Conservation (phyloP, 495 filamentous ascomycete genomes). For the Penicillium canescens region DNA sequence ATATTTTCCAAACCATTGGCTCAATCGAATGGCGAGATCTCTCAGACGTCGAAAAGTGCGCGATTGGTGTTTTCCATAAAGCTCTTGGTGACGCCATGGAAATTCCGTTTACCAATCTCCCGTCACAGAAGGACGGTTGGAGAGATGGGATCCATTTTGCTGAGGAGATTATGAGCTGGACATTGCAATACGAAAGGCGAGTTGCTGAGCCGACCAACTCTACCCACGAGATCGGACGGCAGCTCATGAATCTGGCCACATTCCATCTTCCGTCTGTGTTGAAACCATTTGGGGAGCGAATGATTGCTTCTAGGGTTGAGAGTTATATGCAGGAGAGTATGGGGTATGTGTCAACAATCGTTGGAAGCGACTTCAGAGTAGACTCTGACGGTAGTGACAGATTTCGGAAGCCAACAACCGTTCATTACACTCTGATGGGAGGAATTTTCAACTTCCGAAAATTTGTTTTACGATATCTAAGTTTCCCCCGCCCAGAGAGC, state of each 20-base stretch:
- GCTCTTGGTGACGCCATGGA: conserved; percentile 42
- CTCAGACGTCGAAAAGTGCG: conserved; percentile 42
- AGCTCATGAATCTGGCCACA: conserved; percentile 28
- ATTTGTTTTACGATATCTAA: no score
- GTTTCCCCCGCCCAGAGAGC: no score
- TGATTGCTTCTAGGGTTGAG: no score
- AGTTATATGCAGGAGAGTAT: no score
- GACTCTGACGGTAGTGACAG: no score
- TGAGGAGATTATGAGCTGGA: conserved; percentile 50
- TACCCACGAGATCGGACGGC: neutral
- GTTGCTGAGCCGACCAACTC: conserved; percentile 20
- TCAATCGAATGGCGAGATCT: conserved; percentile 45
- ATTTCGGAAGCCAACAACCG: no score
- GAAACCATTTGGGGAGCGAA: conserved; percentile 34
- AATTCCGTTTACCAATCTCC: conserved; percentile 32
- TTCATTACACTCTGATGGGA: no score
- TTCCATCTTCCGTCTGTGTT: conserved; percentile 29
- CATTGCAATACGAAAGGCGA: conserved; percentile 44
- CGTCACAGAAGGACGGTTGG: conserved; percentile 37
- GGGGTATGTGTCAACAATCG: no score
- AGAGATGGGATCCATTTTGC: conserved; percentile 55
- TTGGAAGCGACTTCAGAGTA: no score
- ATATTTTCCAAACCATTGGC: conserved; percentile 33
- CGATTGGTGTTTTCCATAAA: conserved; percentile 40
- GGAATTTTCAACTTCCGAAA: no score